phyloP scores from a whole-genome alignment of 2,329 filamentous ascomycete genomes.

The Fusarium sp. region DNA sequence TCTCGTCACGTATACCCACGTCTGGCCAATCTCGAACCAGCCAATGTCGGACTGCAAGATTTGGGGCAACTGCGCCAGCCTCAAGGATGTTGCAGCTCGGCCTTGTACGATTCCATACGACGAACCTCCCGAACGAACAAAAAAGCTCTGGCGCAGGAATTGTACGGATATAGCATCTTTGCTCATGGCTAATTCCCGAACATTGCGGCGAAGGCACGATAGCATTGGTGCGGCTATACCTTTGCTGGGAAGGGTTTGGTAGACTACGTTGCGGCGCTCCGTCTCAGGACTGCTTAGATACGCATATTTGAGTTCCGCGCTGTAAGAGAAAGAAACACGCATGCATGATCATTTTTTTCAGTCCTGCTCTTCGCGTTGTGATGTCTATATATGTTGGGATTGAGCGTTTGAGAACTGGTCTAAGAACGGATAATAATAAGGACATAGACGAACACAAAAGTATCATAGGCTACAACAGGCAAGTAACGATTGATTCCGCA shows the following conservation, averaged over 20 bases:
- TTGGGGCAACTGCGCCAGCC: slow-evolving; percentile 29
- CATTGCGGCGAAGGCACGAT: slow-evolving; percentile 20
- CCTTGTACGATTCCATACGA: slow-evolving; percentile 47
- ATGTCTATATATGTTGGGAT: neutral
- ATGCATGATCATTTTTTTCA: slow-evolving; percentile 32
- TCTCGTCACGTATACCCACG: slow-evolving; percentile 45
- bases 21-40: slow-evolving; percentile 40
- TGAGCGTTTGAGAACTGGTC: neutral
- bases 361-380: neutral
- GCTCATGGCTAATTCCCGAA: slow-evolving; percentile 36
- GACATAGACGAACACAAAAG: neutral
- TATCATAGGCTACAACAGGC: neutral
- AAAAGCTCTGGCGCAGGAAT: slow-evolving; percentile 32
- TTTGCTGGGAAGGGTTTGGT: slow-evolving; percentile 28
- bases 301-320: slow-evolving; percentile 44
- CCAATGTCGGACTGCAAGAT: slow-evolving; percentile 29
- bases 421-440: neutral
- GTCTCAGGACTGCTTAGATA: slow-evolving; percentile 44
- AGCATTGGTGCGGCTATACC: slow-evolving; percentile 28
- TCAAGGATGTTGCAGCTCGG: slow-evolving; percentile 36
- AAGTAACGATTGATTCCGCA: neutral
- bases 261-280: slow-evolving; percentile 27
- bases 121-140: slow-evolving; percentile 33
- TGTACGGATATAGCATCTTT: slow-evolving; percentile 38
- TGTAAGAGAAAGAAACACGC: slow-evolving; percentile 42